Base-by-base conservation (phyloP, 2,329 filamentous ascomycete species). In the Fusarium fujikuroi region DNA sequence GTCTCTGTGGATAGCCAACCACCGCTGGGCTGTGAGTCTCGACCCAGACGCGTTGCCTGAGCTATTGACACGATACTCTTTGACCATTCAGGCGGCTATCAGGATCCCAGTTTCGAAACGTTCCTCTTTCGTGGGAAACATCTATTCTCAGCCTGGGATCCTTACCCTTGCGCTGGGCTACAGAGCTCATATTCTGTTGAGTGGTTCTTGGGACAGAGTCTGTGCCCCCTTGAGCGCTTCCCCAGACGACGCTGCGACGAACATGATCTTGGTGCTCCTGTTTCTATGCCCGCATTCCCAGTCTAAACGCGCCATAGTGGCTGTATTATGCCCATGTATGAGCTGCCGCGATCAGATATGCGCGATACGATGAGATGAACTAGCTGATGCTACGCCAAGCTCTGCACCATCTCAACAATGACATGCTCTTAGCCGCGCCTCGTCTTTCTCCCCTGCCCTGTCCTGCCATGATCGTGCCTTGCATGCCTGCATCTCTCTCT, bases 61-160 rank as follows among this genome's bases (percentile, higher is more conserved):
- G 40, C 46, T 44, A 58, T 39, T 58, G 37, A 37, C 21, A 43
- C 58, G 25, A 53, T 28, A 25, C 23, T 66, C 72, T 63, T 52
- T 53, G 21, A 40, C 66, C 73, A 76, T 56, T 72, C 66, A 62
- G 70, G 75, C 70, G 75, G 70, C 73, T 76, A 77, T 69, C 58
- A 56, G 69, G 57, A 67, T 66, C 46, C 66, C 59, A 43, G 54
- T 53, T 60, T 40, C 58, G 75, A 77, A 75, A 76, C 75, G 53
- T 36, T 43, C 30, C 28, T 64, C 60, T 60, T 57, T 62, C 37
- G 49, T 54, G 32, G 40, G 47, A 65, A 49, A 57, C 60, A 49
- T 56, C 40, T 50, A 53, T 69, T 37, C 23, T 63, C 30, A 37
- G 19, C 32, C 43, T 57, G 42, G 56, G n/a, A 47, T 32, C 59